phyloP scores from a whole-genome alignment of 2,329 filamentous ascomycete genomes.

The Arthrocladium fulminans region DNA sequence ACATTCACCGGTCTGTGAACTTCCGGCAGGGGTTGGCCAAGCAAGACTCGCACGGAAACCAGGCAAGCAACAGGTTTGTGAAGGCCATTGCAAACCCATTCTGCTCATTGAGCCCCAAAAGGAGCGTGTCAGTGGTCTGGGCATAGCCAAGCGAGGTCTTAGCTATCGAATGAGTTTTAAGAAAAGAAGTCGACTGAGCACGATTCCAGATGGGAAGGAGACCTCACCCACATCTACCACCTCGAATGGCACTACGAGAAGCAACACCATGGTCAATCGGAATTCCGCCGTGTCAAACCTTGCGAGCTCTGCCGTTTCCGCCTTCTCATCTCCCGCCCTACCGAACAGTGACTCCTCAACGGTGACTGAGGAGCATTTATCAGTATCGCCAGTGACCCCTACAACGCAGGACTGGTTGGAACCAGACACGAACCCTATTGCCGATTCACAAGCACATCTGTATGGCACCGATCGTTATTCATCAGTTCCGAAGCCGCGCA shows the following conservation, averaged over 20 bases:
- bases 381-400: constrained; percentile 1
- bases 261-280: neutral
- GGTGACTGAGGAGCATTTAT: neutral
- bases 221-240: neutral
- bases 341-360: neutral
- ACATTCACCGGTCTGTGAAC: constrained; percentile 17
- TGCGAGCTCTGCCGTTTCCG: neutral
- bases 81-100: constrained; percentile 16
- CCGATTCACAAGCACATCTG: neutral
- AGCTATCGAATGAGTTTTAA: constrained; percentile 7
- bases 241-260: neutral
- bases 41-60: constrained; percentile 8
- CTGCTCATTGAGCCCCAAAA: constrained; percentile 3
- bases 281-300: neutral
- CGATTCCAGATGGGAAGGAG: constrained; percentile 6
- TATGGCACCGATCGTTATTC: neutral
- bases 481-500: neutral
- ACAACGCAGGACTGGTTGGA: neutral
- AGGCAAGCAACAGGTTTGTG: constrained; percentile 14
- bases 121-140: constrained; percentile 6
- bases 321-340: neutral
- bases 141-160: constrained; percentile 1
- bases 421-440: neutral
- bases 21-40: constrained; percentile 15
- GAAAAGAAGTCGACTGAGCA: constrained; percentile 4